Base-by-base conservation (phyloP, 2,329 filamentous ascomycete species). In the Thielaviopsis punctulata region DNA sequence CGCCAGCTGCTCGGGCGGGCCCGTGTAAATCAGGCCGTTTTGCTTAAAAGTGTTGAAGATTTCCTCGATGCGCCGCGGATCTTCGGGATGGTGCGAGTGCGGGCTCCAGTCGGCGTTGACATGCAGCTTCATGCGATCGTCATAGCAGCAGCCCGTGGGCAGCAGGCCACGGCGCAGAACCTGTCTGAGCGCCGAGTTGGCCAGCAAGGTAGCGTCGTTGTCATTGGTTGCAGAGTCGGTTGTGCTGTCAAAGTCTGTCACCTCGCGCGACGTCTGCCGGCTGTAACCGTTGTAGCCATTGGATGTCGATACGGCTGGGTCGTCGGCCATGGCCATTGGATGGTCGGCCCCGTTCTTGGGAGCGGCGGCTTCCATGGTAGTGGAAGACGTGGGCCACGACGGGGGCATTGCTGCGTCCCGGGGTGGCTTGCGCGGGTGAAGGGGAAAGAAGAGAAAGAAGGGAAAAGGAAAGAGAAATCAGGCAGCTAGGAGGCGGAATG, bases 121-220 rank as follows among this genome's bases (percentile, higher is more conserved):
- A 64, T 98, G 92, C 56, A 93, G 84, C 56, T 92, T 87, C 92
- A 98, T 98, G 27, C 90, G 80, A 53, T 86, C 81, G 68, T 98
- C 92, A 63, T 96, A 98, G 58, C 86, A 90, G 56, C 84, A 79
- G 3, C 86, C 86, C 0, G 84, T 89, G 0, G 82, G 77, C 1
- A 86, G 69, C 23, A 77, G 66, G 1, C 72, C 71, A 36, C 66
- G 69, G 53, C 67, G 66, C 13, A 63, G 63, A 49, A 71, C 59
- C 49, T 67, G 64, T 2, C 64, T 66, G 1, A 63, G 59, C 6
- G 64, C 65, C 2, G 27, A 30, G 10, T 30, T 50, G 21, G 48
- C 47, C 4, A 52, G 33, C 18, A 63, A 59, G 8, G 56, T 48
- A 23, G 47, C 55, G 23, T 56, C 59, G 18, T 59, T 57, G 15